Evolutionary conservation across 345 rosid genomes (phyloP).

Genomic region (Sonneratia alba): DNA sequence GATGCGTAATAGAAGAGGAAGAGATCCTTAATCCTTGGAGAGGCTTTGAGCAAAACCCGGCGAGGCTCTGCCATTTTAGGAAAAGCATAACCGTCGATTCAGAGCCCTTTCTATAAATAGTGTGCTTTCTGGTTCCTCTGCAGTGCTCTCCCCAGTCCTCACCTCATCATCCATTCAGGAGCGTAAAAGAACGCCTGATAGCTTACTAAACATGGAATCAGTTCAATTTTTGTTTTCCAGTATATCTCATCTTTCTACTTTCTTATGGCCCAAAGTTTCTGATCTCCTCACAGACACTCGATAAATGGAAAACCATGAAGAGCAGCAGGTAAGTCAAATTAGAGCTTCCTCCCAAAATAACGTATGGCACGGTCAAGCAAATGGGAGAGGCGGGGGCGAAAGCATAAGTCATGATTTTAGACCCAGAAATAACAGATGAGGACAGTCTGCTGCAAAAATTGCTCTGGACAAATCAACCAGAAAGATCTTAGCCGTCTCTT

Average conservation of each 20-base stretch:
- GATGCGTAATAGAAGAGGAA: constrained; percentile 13
- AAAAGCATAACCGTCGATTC: constrained; percentile 10
- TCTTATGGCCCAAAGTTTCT: background rate
- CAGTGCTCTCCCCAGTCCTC: background rate
- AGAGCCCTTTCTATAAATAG: background rate
- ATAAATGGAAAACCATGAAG: background rate
- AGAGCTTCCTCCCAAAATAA: too few relatives aligned
- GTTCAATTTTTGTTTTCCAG: background rate
- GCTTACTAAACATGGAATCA: background rate
- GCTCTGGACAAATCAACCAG: background rate
- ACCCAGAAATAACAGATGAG: background rate
- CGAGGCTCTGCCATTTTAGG: constrained; percentile 30
- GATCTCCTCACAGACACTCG: background rate
- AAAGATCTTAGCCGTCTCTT: background rate
- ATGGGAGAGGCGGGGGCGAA: background rate
- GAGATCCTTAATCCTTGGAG: constrained; percentile 48
- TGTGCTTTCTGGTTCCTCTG: background rate
- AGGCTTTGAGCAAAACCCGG: constrained; percentile 15
- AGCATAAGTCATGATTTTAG: background rate
- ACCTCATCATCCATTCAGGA: background rate
- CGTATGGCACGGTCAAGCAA: background rate
- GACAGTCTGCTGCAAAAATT: background rate
- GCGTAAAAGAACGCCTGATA: too few relatives aligned
- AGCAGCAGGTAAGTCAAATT: too few relatives aligned
- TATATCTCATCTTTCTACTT: background rate